Evolutionary conservation across 2,329 filamentous ascomycete genomes (phyloP).

Genomic region (Aspergillus intermedius): DNA sequence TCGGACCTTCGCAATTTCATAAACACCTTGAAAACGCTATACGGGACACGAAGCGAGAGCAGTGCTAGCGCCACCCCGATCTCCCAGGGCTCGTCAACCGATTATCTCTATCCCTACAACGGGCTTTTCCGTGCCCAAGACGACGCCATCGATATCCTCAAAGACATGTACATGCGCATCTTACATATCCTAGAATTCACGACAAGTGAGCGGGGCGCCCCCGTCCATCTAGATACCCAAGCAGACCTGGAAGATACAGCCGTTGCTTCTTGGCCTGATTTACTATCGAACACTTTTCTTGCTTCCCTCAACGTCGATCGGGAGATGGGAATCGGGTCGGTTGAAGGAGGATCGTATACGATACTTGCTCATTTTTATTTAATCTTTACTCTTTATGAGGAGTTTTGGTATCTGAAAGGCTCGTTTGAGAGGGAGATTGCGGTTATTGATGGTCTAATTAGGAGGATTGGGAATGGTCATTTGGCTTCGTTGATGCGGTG

Average conservation of each 20-base stretch:
- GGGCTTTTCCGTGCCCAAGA: conserved; percentile 2
- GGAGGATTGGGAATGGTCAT: background rate
- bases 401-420: conserved; percentile 3
- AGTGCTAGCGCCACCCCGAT: background rate
- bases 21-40: background rate
- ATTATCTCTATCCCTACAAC: background rate
- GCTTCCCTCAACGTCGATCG: conserved; percentile 3
- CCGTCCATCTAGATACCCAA: conserved; percentile 8
- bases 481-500: conserved; percentile 2
- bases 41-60: background rate
- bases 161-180: conserved; percentile 9
- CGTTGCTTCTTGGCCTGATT: conserved; percentile 10
- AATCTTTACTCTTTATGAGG: background rate
- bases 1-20: background rate
- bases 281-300: conserved; percentile 10
- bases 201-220: background rate
- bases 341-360: conserved; percentile 4
- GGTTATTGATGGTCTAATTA: conserved; percentile 1
- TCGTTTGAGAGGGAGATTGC: conserved; percentile 2
- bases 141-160: conserved; percentile 5
- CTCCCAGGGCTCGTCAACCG: background rate
- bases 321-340: background rate
- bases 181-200: conserved; percentile 10
- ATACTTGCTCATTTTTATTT: conserved; percentile 16
- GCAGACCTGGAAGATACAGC: conserved; percentile 14